Evolutionary conservation across 345 rosid genomes (phyloP).

Genomic region (Melaleuca quinquenervia): DNA sequence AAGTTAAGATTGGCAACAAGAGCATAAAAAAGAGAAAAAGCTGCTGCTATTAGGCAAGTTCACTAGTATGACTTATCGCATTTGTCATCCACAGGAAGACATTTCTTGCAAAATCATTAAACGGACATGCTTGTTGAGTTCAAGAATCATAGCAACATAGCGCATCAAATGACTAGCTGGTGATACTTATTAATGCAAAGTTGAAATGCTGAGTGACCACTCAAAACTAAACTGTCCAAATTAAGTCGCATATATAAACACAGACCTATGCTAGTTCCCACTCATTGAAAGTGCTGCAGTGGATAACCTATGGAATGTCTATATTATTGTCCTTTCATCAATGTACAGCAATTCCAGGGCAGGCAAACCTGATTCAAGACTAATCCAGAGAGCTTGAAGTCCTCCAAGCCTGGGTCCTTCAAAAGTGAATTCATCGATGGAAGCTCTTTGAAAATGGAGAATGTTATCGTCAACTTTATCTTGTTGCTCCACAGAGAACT

Average conservation of each 20-base stretch:
- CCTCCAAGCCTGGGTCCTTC: slow-evolving; percentile 41
- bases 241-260: background rate
- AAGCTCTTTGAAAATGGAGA: slow-evolving; percentile 67
- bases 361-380: slow-evolving; percentile 72
- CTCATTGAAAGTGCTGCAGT: background rate
- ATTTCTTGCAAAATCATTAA: background rate
- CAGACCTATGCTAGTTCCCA: background rate
- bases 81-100: background rate
- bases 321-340: background rate
- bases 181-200: background rate
- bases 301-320: background rate
- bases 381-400: slow-evolving; percentile 67
- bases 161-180: background rate
- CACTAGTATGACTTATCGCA: background rate
- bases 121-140: background rate
- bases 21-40: background rate
- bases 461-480: slow-evolving; percentile 12
- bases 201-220: background rate
- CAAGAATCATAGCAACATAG: background rate
- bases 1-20: background rate
- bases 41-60: background rate
- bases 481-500: slow-evolving; percentile 13
- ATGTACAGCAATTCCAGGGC: background rate
- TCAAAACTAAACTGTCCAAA: background rate
- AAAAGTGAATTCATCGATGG: slow-evolving; percentile 59